A percentile compares a stretch with the other conserved stretches of the same genome.
Conservation (phyloP, 2,329 filamentous ascomycete species). For the Ophiobolus disseminans region DNA sequence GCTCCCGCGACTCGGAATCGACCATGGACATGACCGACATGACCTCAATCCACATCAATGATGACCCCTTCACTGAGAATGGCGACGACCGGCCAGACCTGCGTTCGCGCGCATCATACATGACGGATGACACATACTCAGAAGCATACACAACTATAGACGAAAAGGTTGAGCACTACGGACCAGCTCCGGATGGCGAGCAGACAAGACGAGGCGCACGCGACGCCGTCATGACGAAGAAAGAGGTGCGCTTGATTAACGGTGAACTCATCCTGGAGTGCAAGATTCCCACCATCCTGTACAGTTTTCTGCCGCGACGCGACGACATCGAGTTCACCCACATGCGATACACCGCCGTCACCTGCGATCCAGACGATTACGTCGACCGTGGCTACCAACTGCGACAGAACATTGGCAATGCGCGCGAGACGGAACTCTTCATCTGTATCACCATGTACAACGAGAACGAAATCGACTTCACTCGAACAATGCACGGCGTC, state of each 20-base stretch:
- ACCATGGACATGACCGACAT: constrained; percentile 71
- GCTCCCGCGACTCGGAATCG: constrained; percentile 52
- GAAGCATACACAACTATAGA: constrained; percentile 51
- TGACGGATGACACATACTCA: constrained; percentile 27
- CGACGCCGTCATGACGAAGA: constrained; percentile 85
- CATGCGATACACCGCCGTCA: constrained; percentile 99
- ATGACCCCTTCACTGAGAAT: constrained; percentile 75
- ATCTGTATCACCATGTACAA: constrained; percentile 99
- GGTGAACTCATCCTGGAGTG: constrained; percentile 97
- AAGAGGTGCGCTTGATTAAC: constrained; percentile 95
- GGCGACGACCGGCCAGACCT: constrained; percentile 64
- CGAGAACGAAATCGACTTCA: constrained; percentile 95
- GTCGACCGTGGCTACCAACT: constrained; percentile 87
- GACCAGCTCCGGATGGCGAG: constrained; percentile 82
- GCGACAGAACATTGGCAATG: constrained; percentile 87
- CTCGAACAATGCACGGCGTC: constrained; percentile 96
- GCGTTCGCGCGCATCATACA: constrained; percentile 69
- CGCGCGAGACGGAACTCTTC: constrained; percentile 91
- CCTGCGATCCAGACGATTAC: constrained; percentile 95
- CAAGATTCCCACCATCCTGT: constrained; percentile 97
- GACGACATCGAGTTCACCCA: constrained; percentile 97
- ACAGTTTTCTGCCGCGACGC: constrained; percentile 91
- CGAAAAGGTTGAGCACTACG: constrained; percentile 79
- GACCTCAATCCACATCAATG: constrained; percentile 73
- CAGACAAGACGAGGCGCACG: constrained; percentile 88